Evolutionary conservation across 176 grass and related monocot genomes (phyloP), one percentile per base, ranked within the genome.

Genomic region (Aegilops longissima): DNA sequence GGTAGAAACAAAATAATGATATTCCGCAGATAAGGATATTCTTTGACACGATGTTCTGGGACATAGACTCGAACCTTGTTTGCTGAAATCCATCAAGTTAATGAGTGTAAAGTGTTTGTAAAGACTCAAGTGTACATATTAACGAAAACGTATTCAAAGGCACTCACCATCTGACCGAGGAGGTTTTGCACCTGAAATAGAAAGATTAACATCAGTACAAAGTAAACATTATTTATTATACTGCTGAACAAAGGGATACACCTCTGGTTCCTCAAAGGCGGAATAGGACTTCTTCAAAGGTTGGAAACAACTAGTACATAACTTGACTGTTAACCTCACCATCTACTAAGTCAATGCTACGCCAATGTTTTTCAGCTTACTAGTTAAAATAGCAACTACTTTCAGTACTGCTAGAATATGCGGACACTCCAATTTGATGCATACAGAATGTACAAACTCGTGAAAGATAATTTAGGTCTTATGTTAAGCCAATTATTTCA

Each of bases 31-130:
- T 79, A 90, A 98, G 95, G 95, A 98, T 98, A 98, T 98, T 98
- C 81, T 92, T 98, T 77, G 90, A 91, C 71, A 95, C 83, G 30
- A 98, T 93, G 81, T 89, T 87, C 79, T 95, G 89, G 69, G 95
- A 98, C 95, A 98, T 98, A 44, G 91, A 76, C 80, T 98, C 93
- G 20, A 98, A 98, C 86, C 95, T 92, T 56, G 85, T 90, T 98
- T 98, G 93, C 95, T 98, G 91, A 83, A 95, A 92, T 36, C 30
- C 47, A 86, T 89, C 34, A 16, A 83, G 42, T 63, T 83, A 70
- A 69, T 79, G 13, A 85, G 77, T 79, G 38, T 21, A 13, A 87
- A 78, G 85, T 47, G 16, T 56, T 66, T 70, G 68, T 16, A 84
- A 66, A 76, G 69, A 61, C 24, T 61, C 18, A 59, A 58, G 21